Evolutionary conservation across 2,329 filamentous ascomycete species (phyloP).

Genomic region (Celoporthe dispersa): DNA sequence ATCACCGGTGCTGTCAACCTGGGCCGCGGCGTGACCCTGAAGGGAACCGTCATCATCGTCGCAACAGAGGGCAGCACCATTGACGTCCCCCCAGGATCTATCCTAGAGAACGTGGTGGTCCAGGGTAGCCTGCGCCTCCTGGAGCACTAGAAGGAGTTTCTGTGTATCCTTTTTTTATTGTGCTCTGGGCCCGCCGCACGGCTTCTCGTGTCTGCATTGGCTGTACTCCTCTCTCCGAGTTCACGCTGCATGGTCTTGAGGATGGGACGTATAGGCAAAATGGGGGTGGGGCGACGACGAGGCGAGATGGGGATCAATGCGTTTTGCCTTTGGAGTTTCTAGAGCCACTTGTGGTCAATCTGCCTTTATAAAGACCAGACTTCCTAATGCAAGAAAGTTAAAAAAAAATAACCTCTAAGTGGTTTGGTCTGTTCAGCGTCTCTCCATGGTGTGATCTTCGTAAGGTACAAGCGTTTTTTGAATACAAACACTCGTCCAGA

Average conservation of each 20-base stretch:
- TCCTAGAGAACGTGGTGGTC: conserved; percentile 98
- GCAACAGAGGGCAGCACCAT: conserved; percentile 98
- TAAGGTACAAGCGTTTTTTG: background rate
- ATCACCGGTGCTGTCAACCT: conserved; percentile 98
- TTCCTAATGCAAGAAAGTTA: conserved; percentile 28
- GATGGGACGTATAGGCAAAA: conserved; percentile 3
- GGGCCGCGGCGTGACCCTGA: conserved; percentile 91
- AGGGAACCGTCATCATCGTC: conserved; percentile 98
- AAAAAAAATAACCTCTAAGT: background rate
- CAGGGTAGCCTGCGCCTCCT: conserved; percentile 87
- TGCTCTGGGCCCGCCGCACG: conserved; percentile 10
- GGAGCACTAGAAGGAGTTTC: conserved; percentile 58
- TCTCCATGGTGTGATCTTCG: background rate
- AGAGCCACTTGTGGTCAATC: conserved; percentile 19
- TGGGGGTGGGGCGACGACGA: background rate
- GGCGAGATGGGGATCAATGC: background rate
- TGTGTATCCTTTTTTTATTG: background rate
- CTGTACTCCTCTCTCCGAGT: background rate
- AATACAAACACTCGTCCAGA: background rate
- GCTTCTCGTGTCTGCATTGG: conserved; percentile 19
- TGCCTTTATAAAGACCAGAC: conserved; percentile 24
- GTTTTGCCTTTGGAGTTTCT: conserved; percentile 18
- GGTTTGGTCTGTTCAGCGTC: background rate
- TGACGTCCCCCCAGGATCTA: conserved; percentile 93
- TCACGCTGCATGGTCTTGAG: background rate